Evolutionary conservation across 495 filamentous ascomycete genomes (phyloP), one percentile per base, ranked within the genome.

Genomic region (Bryoglossum gracile): DNA sequence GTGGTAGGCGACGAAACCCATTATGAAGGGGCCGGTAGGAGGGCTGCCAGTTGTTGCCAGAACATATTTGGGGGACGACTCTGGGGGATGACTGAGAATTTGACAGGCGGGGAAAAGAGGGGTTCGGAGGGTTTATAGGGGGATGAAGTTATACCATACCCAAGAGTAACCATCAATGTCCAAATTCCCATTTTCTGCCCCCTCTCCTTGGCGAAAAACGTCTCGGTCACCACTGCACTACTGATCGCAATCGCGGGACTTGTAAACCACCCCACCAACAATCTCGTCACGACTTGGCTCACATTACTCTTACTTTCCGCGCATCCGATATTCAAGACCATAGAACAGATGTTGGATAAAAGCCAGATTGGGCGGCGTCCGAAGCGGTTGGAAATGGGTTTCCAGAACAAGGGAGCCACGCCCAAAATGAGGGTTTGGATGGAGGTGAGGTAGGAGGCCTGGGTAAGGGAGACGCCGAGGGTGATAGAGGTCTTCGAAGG

Each of bases 321-420:
- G 58, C 74, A 76, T 22, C 72, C 75, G 37, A 78, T 65, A 46
- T 79, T 77, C 48, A 65, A 71, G 1, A 72, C 60, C 9, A 68
- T 44, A 53, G 68, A 68, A 49, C 69, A 63, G 13, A 73, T 53
- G 3, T 68, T 57, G 6, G 71, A 75, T 9, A 76, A 45, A 4
- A 77, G 60, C 50, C 69, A 76, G 33, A 77, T 69, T 4, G 74
- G 75, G 3, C 73, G 70, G 24, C 74, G 71, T 10, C 75, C 74
- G 45, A 58, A 76, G 10, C 68, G 67, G 41, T 74, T 71, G 14
- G 72, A 74, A 23, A 78, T 43, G 0, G 76, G 75, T 38, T 69
- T 68, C 75, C 75, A 79, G 56, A 79, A 69, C 1, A 78, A 50
- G 0, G 75, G 75, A 0, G 71, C 67, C 13, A 62, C 65, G 22